A percentile compares a stretch with the other conserved stretches of the same genome.
Evolutionary conservation across 2,329 filamentous ascomycete genomes (phyloP).

Genomic region (Xylaria sp.): DNA sequence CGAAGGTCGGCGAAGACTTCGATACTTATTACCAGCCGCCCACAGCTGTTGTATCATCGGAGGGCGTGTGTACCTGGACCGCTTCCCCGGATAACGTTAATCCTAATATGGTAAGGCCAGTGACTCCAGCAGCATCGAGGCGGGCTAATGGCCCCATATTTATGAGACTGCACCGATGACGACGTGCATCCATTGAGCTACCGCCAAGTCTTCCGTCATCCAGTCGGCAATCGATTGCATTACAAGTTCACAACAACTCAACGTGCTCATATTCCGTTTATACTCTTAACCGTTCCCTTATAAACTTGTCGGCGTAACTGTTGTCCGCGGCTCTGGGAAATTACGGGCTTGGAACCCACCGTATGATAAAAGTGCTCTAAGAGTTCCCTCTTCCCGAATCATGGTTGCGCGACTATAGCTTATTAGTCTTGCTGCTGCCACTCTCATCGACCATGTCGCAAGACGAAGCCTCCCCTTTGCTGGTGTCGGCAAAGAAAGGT

Average conservation of each 20-base stretch:
- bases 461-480: slow-evolving; percentile 34
- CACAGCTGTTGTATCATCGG: slow-evolving; percentile 7
- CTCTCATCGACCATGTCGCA: slow-evolving; percentile 29
- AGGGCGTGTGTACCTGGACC: slow-evolving; percentile 4
- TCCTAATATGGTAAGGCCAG: slow-evolving; percentile 7
- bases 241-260: slow-evolving; percentile 1
- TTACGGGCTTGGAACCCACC: not conserved
- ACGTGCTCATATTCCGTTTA: not conserved
- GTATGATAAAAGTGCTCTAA: not conserved
- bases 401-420: slow-evolving; percentile 29
- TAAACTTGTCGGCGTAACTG: not conserved
- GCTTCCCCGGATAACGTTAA: slow-evolving; percentile 31
- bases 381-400: slow-evolving; percentile 2
- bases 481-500: slow-evolving; percentile 44
- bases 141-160: slow-evolving; percentile 6
- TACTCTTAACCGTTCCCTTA: not conserved
- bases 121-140: not conserved
- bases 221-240: slow-evolving; percentile 1
- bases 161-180: slow-evolving; percentile 25
- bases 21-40: not conserved
- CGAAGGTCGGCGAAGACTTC: slow-evolving; percentile 27
- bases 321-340: not conserved
- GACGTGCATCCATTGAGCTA: slow-evolving; percentile 24
- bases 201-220: slow-evolving; percentile 8
- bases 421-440: slow-evolving; percentile 12